phyloP scores from a whole-genome alignment of 805 yeast species.

The Kluyveromyces starmeri region DNA sequence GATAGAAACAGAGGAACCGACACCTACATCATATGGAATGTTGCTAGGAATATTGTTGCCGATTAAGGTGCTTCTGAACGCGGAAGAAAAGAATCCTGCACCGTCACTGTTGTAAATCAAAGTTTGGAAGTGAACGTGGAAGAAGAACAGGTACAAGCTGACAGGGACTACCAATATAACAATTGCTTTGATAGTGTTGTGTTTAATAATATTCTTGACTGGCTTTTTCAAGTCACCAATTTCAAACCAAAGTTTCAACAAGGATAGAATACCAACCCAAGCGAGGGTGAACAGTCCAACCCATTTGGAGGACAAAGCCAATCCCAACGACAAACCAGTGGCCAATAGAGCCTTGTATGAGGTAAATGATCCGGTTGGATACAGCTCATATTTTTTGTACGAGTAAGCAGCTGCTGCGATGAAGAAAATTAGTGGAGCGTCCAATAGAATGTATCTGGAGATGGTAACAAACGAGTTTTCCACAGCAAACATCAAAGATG shows the following conservation, averaged over 20 bases:
- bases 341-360: constrained; percentile 55
- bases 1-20: constrained; percentile 55
- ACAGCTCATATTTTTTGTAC: constrained; percentile 56
- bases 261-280: constrained; percentile 61
- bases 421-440: constrained; percentile 68
- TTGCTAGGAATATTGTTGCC: constrained; percentile 53
- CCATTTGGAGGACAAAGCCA: constrained; percentile 73
- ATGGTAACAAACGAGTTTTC: constrained; percentile 66
- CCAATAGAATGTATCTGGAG: constrained; percentile 65
- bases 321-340: constrained; percentile 64
- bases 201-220: constrained; percentile 35
- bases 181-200: constrained; percentile 42
- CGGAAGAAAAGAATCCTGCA: constrained; percentile 59
- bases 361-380: constrained; percentile 45
- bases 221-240: constrained; percentile 60
- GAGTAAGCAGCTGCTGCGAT: constrained; percentile 63
- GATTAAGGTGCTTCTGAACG: constrained; percentile 54
- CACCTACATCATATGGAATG: constrained; percentile 61
- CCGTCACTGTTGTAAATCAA: constrained; percentile 62
- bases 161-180: constrained; percentile 52
- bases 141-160: constrained; percentile 46
- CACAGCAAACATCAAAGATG: constrained; percentile 46
- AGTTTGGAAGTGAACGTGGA: constrained; percentile 53
- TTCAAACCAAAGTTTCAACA: constrained; percentile 58
- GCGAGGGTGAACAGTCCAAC: constrained; percentile 75